A percentile compares a stretch with the other conserved stretches of the same genome.
Evolutionary conservation across 2,329 filamentous ascomycete species (phyloP).

Genomic region (Paramyrothecium sp.): DNA sequence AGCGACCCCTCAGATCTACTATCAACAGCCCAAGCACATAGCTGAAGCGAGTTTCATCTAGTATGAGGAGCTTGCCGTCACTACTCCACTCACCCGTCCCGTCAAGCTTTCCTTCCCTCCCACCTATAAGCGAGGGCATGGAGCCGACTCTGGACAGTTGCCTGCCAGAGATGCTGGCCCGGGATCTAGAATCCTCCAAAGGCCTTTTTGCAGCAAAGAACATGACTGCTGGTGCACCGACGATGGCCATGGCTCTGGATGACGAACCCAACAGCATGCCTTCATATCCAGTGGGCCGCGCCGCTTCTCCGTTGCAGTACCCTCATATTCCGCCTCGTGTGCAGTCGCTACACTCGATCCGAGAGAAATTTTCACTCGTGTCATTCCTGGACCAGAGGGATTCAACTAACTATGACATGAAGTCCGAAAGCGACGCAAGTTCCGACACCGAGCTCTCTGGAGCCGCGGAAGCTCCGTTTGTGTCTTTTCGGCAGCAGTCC

Average conservation of each 20-base stretch:
- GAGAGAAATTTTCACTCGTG: conserved; percentile 32
- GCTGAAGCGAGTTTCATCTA: neutral
- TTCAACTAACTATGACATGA: conserved; percentile 15
- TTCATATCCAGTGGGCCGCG: conserved; percentile 14
- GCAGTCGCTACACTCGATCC: conserved; percentile 30
- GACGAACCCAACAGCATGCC: conserved; percentile 16
- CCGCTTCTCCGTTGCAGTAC: conserved; percentile 20
- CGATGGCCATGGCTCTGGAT: conserved; percentile 29
- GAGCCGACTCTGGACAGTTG: conserved; percentile 37
- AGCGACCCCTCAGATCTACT: neutral
- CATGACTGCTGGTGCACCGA: conserved; percentile 51
- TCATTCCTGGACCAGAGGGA: conserved; percentile 28
- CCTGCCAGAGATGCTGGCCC: conserved; percentile 55
- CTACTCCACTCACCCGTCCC: neutral
- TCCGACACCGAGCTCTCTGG: conserved; percentile 27
- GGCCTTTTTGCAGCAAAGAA: conserved; percentile 47
- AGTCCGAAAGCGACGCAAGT: conserved; percentile 32
- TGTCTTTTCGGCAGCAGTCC: conserved; percentile 31
- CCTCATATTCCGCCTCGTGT: conserved; percentile 25
- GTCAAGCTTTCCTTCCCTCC: neutral
- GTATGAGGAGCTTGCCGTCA: neutral
- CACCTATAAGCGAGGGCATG: conserved; percentile 10
- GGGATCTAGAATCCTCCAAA: conserved; percentile 49
- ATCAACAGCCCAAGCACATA: neutral
- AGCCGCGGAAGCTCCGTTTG: conserved; percentile 28